A percentile compares a stretch with the other conserved stretches of the same genome.
These are phyloP conservation scores for Fusarium sulawesiense DNA, from an alignment of 2,329 filamentous ascomycete genomes.

Conservation along the genomic window DNA sequence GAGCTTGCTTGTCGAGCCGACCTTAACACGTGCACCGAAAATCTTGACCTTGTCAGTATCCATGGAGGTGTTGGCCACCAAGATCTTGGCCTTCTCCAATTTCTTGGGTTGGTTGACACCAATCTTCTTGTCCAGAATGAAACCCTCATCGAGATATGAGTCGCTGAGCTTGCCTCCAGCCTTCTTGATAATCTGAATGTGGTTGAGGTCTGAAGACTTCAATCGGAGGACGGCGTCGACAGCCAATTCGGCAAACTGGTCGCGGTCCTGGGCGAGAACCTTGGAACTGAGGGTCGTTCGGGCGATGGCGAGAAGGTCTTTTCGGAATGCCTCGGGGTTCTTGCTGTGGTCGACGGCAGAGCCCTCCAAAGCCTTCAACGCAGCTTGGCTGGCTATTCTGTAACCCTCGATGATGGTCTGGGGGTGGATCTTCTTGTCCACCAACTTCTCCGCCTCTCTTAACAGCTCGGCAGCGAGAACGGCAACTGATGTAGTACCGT, in stretches of 20 bases:
- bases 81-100: conserved; percentile 96
- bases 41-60: conserved; percentile 99
- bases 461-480: conserved; percentile 95
- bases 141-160: conserved; percentile 97
- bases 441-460: conserved; percentile 94
- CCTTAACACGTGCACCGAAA: conserved; percentile 96
- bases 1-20: conserved; percentile 93
- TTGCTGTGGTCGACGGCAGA: conserved; percentile 91
- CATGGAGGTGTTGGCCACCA: conserved; percentile 98
- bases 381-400: conserved; percentile 93
- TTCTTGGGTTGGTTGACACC: conserved; percentile 98
- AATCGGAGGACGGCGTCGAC: conserved; percentile 92
- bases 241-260: conserved; percentile 90
- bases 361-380: conserved; percentile 84
- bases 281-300: conserved; percentile 97
- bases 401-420: conserved; percentile 99
- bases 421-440: conserved; percentile 98
- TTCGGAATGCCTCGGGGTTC: conserved; percentile 83
- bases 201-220: conserved; percentile 91
- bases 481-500: conserved; percentile 97
- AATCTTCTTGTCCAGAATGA: conserved; percentile 99
- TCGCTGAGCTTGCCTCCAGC: conserved; percentile 96
- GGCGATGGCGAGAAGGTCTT: conserved; percentile 90
- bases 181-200: conserved; percentile 99
- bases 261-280: conserved; percentile 91